phyloP scores from a whole-genome alignment of 768 basidiomycete genomes.

The Auricularia sp. region DNA sequence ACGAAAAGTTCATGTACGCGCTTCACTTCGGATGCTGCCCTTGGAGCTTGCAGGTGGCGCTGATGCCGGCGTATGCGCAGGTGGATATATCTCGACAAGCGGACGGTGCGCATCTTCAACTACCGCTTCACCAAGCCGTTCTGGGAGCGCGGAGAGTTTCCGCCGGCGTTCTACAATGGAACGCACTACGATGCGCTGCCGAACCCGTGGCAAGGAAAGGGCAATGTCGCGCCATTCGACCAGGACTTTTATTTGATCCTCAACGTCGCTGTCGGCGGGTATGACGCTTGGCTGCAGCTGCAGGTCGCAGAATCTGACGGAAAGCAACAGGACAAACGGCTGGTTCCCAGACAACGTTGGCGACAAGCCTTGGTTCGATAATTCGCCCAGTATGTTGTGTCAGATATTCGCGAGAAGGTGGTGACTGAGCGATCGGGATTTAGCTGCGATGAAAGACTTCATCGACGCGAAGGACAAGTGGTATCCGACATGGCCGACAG shows the following conservation, averaged over 20 bases:
- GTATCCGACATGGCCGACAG: constrained; percentile 10
- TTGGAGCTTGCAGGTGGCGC: neutral
- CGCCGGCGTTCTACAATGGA: constrained; percentile 35
- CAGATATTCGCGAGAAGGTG: neutral
- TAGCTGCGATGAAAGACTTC: constrained; percentile 24
- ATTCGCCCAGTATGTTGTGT: neutral
- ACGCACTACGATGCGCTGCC: constrained; percentile 5
- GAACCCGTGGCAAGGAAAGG: constrained; percentile 27
- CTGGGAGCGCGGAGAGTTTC: constrained; percentile 68
- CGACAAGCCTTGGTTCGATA: constrained; percentile 20
- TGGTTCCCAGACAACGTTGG: constrained; percentile 31
- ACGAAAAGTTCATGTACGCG: constrained; percentile 20
- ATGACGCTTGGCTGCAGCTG: neutral
- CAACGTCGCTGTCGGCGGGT: constrained; percentile 26
- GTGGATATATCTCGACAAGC: constrained; percentile 21
- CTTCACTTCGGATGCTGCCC: neutral
- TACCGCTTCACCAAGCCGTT: constrained; percentile 49
- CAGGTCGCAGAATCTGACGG: neutral
- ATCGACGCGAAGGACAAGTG: constrained; percentile 8
- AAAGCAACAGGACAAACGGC: constrained; percentile 20
- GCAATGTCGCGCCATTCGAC: constrained; percentile 32
- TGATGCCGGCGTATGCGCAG: neutral
- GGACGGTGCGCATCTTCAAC: constrained; percentile 24
- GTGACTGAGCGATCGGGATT: neutral
- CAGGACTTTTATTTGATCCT: constrained; percentile 20